A percentile compares a stretch with the other conserved stretches of the same genome.
phyloP scores from a whole-genome alignment of 2,329 filamentous ascomycete species.

The Aspergillus sp. region DNA sequence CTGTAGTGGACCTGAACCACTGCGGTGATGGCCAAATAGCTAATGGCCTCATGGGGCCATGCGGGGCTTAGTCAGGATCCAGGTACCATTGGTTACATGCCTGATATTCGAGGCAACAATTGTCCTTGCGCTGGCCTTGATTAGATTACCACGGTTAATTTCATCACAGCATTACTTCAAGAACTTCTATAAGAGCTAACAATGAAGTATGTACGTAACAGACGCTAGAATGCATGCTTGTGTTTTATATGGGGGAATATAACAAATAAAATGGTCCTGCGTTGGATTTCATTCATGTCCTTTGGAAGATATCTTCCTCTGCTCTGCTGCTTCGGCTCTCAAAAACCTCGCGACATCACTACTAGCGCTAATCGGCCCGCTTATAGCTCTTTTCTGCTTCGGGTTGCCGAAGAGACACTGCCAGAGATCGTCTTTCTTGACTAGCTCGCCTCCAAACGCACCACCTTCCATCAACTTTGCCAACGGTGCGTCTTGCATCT shows the following conservation, averaged over 20 bases:
- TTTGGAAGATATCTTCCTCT: constrained; percentile 28
- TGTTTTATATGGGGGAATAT: background rate
- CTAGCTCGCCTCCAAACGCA: constrained; percentile 73
- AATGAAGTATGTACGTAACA: no score
- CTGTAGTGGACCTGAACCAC: constrained; percentile 1
- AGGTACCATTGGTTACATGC: background rate
- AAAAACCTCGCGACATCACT: constrained; percentile 52
- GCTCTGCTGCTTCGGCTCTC: constrained; percentile 57
- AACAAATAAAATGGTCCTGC: background rate
- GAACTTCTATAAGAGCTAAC: background rate
- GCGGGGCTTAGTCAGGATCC: constrained; percentile 19
- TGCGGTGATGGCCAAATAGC: background rate
- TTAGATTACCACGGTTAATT: no score
- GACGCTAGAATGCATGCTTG: background rate
- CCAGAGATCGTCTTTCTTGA: constrained; percentile 80
- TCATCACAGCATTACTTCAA: background rate
- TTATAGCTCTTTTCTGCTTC: constrained; percentile 23
- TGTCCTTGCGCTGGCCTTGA: background rate
- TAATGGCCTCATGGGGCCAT: background rate
- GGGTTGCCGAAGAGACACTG: constrained; percentile 75
- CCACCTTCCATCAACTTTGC: constrained; percentile 70
- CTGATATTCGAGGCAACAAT: background rate
- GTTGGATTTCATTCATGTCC: background rate
- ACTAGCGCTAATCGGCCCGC: constrained; percentile 28
- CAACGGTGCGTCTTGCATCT: constrained; percentile 72